Evolutionary conservation across 2,329 filamentous ascomycete species (phyloP).

Genomic region (Cordyceps cateniannulata): DNA sequence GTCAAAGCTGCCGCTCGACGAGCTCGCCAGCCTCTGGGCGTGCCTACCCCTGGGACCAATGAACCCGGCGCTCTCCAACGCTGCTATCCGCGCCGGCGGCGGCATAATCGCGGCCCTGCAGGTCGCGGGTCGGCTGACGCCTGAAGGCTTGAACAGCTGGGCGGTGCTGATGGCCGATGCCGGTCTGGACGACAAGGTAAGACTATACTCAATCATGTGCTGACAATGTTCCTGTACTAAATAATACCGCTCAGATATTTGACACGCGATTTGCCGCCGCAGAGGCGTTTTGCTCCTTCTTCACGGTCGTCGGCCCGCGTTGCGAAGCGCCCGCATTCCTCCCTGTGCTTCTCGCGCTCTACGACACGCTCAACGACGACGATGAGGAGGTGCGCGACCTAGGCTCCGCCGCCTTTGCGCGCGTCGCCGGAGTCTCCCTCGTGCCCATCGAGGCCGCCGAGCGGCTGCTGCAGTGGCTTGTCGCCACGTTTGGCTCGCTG

Average conservation of each 20-base stretch:
- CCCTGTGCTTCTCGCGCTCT: constrained; percentile 57
- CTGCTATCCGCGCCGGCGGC: constrained; percentile 42
- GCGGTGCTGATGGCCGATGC: constrained; percentile 44
- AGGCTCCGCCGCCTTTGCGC: constrained; percentile 45
- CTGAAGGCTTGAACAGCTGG: constrained; percentile 32
- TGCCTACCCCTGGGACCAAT: constrained; percentile 31
- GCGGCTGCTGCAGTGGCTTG: constrained; percentile 39
- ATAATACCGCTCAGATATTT: constrained; percentile 58
- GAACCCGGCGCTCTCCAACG: constrained; percentile 44
- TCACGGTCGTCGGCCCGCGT: constrained; percentile 20
- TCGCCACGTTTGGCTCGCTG: constrained; percentile 26
- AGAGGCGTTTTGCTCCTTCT: constrained; percentile 48
- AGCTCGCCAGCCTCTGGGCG: constrained; percentile 35
- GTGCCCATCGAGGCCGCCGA: constrained; percentile 42
- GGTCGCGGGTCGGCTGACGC: constrained; percentile 15
- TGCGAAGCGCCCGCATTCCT: constrained; percentile 35
- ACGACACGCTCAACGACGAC: constrained; percentile 78
- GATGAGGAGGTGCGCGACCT: constrained; percentile 78
- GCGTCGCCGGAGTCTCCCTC: constrained; percentile 38
- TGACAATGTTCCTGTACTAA: neutral
- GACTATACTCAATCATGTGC: constrained; percentile 14
- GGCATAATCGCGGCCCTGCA: constrained; percentile 33
- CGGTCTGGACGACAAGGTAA: constrained; percentile 41
- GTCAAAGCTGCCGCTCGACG: constrained; percentile 24
- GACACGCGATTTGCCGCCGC: constrained; percentile 58